Evolutionary conservation across 176 grass and related monocot genomes (phyloP).

Genomic region (Phyllostachys edulis): DNA sequence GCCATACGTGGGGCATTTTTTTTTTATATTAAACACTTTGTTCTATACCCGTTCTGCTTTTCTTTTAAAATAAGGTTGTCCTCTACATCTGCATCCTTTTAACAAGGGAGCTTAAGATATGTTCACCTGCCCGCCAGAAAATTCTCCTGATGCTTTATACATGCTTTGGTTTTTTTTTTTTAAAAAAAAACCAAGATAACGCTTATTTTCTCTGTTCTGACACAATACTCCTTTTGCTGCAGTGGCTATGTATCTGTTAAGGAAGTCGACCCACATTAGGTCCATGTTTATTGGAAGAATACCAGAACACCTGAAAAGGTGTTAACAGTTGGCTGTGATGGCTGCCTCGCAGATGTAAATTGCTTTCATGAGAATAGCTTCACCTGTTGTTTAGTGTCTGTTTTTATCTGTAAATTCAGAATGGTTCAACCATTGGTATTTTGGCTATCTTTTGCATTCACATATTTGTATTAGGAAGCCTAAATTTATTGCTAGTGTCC

Average conservation of each 20-base stretch:
- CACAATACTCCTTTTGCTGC: neutral
- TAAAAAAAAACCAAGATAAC: neutral
- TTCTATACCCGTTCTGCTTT: neutral
- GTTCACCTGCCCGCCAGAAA: neutral
- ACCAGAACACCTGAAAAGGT: slow-evolving; percentile 34
- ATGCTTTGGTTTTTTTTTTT: neutral
- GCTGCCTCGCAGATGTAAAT: slow-evolving; percentile 55
- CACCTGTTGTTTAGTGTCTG: slow-evolving; percentile 43
- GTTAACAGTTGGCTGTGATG: slow-evolving; percentile 34
- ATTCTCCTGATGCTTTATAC: neutral
- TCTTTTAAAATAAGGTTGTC: neutral
- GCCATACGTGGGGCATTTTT: neutral
- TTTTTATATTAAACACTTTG: neutral
- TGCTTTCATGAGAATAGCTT: slow-evolving; percentile 45
- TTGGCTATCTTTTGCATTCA: slow-evolving; percentile 38
- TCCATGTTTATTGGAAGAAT: slow-evolving; percentile 38
- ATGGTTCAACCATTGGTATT: slow-evolving; percentile 29
- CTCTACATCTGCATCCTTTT: neutral
- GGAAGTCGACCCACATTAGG: slow-evolving; percentile 28
- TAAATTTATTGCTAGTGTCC: slow-evolving; percentile 26
- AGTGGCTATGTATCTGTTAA: slow-evolving; percentile 39
- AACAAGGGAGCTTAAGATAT: neutral
- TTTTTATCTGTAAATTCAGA: slow-evolving; percentile 55
- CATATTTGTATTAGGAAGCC: slow-evolving; percentile 45
- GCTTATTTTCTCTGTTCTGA: slow-evolving; percentile 28